Base-by-base conservation (phyloP, 371 early-diverging fungal genomes). In the Mucor indicus region DNA sequence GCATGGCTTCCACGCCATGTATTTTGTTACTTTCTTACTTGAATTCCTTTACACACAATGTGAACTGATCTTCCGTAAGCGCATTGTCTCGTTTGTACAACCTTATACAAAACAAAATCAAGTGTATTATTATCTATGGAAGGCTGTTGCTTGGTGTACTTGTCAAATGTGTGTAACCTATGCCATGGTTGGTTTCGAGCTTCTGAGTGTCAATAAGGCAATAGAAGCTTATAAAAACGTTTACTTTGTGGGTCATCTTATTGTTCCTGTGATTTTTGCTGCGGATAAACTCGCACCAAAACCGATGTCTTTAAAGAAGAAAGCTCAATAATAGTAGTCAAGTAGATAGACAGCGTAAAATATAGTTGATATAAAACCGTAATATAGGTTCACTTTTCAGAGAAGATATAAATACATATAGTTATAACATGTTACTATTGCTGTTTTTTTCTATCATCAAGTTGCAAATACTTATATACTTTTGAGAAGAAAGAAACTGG, bases 1-100 rank as follows among this genome's bases (percentile, higher is more conserved):
- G 89, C 89, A 89, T 49, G 89, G 89, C 5, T 78, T 82, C 44
- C 79, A 82, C 37, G n/a, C 67, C 19, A 84, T 80, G 17, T 89
- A 89, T 64, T 83, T 80, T 47, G 29, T 77, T 8, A 74, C 78
- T 25, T 89, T 89, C 39, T 56, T 62, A 13, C 53, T 80, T 23
- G 89, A 89, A 55, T 89, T 83, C 49, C 44, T 83, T 31, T 80
- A 75, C 49, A 70, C 80, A 47, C 64, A 66, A 35, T 55, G 49
- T 44, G 49, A 55, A 38, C 16, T 43, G 6, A 48, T 69, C 1
- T 47, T 75, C 6, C 53, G 50, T 15, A 54, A 53, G 17, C 60
- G 62, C 23, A 32, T 67, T 6, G n/a, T 45, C 2, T 71, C 70
- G 4, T 2, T 54, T 2, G 54, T 67, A 3, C 49, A 56, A 25